Evolutionary conservation across 176 grass and related monocot genomes (phyloP).

Genomic region (Saccharum officinarum): DNA sequence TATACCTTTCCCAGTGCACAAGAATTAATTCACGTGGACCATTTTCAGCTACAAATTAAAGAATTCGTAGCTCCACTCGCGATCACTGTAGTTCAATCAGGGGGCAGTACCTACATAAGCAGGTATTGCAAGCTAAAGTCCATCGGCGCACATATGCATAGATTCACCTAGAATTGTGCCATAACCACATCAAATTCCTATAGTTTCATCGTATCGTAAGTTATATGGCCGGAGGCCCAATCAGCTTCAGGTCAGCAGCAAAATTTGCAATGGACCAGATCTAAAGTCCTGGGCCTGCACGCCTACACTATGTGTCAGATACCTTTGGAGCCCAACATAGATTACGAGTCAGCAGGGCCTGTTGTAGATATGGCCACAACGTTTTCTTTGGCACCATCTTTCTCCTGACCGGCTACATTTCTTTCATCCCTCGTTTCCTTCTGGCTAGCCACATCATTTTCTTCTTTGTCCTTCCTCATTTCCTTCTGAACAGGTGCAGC

Average conservation of each 20-base stretch:
- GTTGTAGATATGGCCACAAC: neutral
- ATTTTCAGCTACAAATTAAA: neutral
- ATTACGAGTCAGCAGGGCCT: neutral
- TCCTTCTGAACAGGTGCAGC: neutral
- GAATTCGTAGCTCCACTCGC: neutral
- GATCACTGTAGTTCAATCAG: too few relatives aligned
- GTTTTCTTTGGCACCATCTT: neutral
- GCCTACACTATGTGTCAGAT: neutral
- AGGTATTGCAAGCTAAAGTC: neutral
- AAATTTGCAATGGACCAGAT: neutral
- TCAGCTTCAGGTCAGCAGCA: neutral
- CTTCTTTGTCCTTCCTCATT: neutral
- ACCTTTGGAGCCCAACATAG: neutral
- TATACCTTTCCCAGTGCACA: neutral
- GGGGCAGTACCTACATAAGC: neutral
- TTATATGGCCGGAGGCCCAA: neutral
- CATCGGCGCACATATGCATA: neutral
- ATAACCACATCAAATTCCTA: neutral
- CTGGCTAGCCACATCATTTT: neutral
- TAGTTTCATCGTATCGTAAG: neutral
- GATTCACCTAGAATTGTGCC: neutral
- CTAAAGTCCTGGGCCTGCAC: neutral
- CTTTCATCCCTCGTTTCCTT: neutral
- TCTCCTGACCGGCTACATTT: neutral
- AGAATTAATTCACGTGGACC: neutral